Conservation (phyloP, 305 asterid genomes). For the Nicotiana rustica region DNA sequence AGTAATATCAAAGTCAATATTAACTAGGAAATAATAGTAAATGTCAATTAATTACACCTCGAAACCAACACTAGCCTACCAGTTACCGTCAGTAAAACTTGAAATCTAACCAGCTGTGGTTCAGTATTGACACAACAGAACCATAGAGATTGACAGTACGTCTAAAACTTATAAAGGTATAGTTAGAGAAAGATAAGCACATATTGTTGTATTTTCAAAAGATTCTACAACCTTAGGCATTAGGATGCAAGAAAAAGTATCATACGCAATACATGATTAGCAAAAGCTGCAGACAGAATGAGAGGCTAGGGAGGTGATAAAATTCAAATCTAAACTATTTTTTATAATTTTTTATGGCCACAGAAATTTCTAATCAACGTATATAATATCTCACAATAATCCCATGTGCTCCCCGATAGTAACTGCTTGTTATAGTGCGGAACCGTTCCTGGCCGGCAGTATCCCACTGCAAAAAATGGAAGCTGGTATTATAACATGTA, state of each 20-base stretch:
- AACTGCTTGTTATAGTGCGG: conserved; percentile 97
- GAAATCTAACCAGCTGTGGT: neutral
- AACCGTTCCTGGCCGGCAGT: conserved; percentile 99
- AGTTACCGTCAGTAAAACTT: neutral
- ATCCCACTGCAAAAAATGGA: conserved; percentile 75
- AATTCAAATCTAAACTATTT: neutral
- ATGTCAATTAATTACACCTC: neutral
- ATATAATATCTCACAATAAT: conserved; percentile 70
- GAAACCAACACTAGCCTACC: conserved; percentile 1
- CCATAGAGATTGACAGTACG: conserved; percentile 4
- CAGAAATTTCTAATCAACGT: neutral
- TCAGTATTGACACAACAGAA: neutral
- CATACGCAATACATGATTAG: neutral
- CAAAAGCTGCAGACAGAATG: neutral
- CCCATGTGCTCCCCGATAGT: conserved; percentile 98
- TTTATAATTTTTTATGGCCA: neutral
- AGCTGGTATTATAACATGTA: conserved; percentile 25
- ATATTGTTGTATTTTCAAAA: neutral
- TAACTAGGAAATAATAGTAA: conserved; percentile 19
- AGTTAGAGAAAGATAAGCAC: neutral
- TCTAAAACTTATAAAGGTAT: neutral
- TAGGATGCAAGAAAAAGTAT: conserved; percentile 22
- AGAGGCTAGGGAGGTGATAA: conserved; percentile 6
- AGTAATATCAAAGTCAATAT: conserved; percentile 11
- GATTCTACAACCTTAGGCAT: neutral